These are phyloP conservation scores for Gypsophila paniculata DNA, from an alignment of 179 eudicot genomes.

Conservation along the genomic window DNA sequence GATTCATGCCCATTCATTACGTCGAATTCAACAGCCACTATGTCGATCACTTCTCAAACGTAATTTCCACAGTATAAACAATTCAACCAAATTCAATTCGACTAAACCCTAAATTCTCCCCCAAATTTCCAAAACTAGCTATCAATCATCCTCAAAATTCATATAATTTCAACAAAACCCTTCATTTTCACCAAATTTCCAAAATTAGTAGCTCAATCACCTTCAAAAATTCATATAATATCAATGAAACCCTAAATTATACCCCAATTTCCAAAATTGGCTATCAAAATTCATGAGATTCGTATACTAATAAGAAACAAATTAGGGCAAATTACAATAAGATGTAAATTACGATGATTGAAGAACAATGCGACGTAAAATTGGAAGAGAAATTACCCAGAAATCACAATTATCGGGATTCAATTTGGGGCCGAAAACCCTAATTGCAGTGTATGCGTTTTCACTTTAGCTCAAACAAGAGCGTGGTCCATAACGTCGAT, in stretches of 20 bases:
- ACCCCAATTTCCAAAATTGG: no score
- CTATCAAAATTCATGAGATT: no score
- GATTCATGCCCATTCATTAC: no score
- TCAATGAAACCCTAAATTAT: no score
- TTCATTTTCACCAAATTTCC: background rate
- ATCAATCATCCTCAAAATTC: background rate
- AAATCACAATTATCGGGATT: background rate
- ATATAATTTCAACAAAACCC: background rate
- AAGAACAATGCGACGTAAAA: background rate
- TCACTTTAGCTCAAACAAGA: no score
- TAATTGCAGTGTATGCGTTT: constrained; percentile 9
- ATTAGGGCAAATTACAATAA: background rate
- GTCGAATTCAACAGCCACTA: no score
- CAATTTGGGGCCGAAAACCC: constrained; percentile 15
- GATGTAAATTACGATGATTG: background rate
- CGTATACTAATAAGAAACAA: background rate
- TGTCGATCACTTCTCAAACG: no score
- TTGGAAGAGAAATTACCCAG: background rate
- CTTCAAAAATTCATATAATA: no score
- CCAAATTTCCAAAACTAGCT: background rate
- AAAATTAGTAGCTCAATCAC: no score
- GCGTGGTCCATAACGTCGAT: no score
- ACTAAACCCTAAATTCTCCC: background rate
- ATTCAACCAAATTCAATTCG: no score
- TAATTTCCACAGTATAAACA: no score